These are phyloP conservation scores for Chlamydomonas sphaeroides DNA, from an alignment of 139 green algal genomes.

Conservation along the genomic window DNA sequence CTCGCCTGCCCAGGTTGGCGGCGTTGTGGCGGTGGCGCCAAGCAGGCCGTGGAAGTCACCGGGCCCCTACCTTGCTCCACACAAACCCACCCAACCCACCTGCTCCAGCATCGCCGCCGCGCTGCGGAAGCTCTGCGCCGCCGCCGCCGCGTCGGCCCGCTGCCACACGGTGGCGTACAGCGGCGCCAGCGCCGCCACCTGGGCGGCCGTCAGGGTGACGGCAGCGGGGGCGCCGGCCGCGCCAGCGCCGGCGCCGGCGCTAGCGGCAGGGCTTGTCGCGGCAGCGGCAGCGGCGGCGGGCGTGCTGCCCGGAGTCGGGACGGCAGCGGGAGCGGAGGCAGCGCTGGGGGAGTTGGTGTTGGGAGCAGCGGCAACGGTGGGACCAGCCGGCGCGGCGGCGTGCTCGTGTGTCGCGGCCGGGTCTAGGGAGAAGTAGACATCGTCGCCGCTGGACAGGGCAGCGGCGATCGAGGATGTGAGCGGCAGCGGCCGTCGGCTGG, in stretches of 20 bases:
- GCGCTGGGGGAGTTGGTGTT: not conserved
- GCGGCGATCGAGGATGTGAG: not conserved
- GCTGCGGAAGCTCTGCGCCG: not conserved
- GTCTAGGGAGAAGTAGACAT: not conserved
- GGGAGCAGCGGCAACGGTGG: not conserved
- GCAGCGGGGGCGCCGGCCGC: not conserved
- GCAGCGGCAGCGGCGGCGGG: too few relatives aligned
- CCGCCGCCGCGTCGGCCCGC: not conserved
- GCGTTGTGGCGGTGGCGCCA: not conserved
- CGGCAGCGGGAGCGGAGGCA: too few relatives aligned
- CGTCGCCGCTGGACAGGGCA: not conserved
- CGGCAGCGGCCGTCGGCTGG: not conserved
- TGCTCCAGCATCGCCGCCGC: conserved; percentile 1
- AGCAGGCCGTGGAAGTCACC: not conserved
- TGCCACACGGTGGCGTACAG: conserved; percentile 4
- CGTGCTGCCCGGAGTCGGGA: not conserved
- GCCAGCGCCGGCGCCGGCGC: too few relatives aligned
- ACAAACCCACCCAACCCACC: not conserved
- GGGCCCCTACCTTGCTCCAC: not conserved
- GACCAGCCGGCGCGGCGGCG: not conserved
- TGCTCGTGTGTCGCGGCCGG: not conserved
- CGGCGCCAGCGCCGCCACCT: not conserved
- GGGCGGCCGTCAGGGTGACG: not conserved
- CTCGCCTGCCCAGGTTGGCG: too few relatives aligned
- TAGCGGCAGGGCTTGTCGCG: too few relatives aligned